Conservation (phyloP, 2,329 filamentous ascomycete species). For the Exophiala xenobiotica region DNA sequence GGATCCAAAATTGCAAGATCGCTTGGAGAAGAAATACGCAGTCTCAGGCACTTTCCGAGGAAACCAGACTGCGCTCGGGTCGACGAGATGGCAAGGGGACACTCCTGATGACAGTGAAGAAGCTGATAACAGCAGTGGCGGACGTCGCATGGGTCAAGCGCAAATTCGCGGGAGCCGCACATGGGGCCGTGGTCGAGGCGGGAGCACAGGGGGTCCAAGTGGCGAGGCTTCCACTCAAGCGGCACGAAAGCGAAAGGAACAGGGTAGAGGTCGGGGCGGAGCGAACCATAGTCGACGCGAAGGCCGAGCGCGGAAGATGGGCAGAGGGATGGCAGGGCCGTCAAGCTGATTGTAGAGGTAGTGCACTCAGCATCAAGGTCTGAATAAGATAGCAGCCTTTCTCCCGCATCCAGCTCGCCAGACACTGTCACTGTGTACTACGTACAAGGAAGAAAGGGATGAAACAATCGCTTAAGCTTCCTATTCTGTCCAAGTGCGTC, state of each 20-base stretch:
- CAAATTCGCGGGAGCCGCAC: constrained; percentile 13
- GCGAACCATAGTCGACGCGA: constrained; percentile 29
- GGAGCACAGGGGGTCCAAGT: constrained; percentile 26
- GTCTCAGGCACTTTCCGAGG: constrained; percentile 14
- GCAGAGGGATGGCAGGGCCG: constrained; percentile 28
- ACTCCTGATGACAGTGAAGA: constrained; percentile 27
- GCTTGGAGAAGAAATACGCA: constrained; percentile 66
- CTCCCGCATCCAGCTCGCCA: too few species aligned
- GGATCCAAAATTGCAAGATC: constrained; percentile 66
- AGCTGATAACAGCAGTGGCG: constrained; percentile 12
- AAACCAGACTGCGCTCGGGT: constrained; percentile 24
- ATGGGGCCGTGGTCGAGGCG: constrained; percentile 20
- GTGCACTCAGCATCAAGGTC: too few species aligned
- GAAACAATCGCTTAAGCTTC: constrained; percentile 11
- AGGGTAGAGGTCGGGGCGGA: constrained; percentile 29
- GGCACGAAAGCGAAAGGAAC: constrained; percentile 29
- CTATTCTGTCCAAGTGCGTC: constrained; percentile 3
- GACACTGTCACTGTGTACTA: too few species aligned
- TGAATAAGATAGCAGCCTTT: neutral
- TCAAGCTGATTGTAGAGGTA: too few species aligned
- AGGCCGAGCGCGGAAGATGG: constrained; percentile 31
- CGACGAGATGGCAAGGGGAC: constrained; percentile 27
- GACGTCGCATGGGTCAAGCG: constrained; percentile 17
- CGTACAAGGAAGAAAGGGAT: neutral
- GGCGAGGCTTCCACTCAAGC: constrained; percentile 27